Percentiles rank a stretch among this genome's conserved stretches.
Evolutionary conservation across 768 basidiomycete genomes (phyloP).

Genomic region (Boletellus emodensis): DNA sequence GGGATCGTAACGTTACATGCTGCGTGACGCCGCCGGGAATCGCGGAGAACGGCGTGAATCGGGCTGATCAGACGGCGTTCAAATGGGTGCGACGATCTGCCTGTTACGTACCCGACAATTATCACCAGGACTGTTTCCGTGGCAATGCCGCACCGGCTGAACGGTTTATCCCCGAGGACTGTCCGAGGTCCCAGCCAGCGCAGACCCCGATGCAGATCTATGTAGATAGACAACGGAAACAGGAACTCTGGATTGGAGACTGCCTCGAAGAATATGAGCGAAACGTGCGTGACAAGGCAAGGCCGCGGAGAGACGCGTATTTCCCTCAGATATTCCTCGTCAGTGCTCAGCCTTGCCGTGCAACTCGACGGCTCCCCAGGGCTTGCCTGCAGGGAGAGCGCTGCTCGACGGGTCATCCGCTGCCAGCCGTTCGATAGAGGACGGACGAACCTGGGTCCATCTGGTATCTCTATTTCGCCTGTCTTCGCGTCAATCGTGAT

Average conservation of each 20-base stretch:
- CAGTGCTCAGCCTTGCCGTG: slow-evolving; percentile 14
- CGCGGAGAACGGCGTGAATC: slow-evolving; percentile 24
- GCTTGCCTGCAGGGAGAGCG: slow-evolving; percentile 29
- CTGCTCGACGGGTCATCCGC: slow-evolving; percentile 25
- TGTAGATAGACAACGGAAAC: slow-evolving; percentile 28
- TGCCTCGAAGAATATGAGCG: slow-evolving; percentile 23
- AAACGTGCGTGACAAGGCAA: slow-evolving; percentile 17
- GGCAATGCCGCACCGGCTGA: slow-evolving; percentile 5
- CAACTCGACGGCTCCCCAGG: slow-evolving; percentile 31
- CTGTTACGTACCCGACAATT: slow-evolving; percentile 21
- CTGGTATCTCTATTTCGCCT: slow-evolving; percentile 49
- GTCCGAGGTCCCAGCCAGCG: slow-evolving; percentile 8
- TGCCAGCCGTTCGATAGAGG: slow-evolving; percentile 1
- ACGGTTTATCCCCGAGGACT: slow-evolving; percentile 9
- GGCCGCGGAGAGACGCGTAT: slow-evolving; percentile 22
- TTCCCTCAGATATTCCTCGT: slow-evolving; percentile 6
- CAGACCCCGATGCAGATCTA: slow-evolving; percentile 22
- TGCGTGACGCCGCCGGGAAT: slow-evolving; percentile 19
- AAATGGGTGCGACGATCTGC: slow-evolving; percentile 19
- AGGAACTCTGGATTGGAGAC: slow-evolving; percentile 22
- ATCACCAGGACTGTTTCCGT: slow-evolving; percentile 15
- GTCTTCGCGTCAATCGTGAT: slow-evolving; percentile 44
- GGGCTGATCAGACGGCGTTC: slow-evolving; percentile 24
- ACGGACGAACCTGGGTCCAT: slow-evolving; percentile 37
- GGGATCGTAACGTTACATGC: slow-evolving; percentile 28